Evolutionary conservation across 495 filamentous ascomycete genomes (phyloP).

Genomic region (Hypoxylon perforatum): DNA sequence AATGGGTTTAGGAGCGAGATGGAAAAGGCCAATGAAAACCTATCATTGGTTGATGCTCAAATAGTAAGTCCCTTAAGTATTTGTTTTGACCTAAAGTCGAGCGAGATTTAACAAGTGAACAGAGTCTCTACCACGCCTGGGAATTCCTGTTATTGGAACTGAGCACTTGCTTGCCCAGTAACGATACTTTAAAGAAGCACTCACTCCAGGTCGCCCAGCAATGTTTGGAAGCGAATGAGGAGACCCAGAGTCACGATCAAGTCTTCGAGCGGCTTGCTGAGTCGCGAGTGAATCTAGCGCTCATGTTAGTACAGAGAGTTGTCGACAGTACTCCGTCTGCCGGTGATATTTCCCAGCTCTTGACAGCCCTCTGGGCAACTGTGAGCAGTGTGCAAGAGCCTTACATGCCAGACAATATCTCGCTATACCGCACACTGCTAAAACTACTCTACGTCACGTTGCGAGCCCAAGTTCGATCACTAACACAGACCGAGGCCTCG

Average conservation of each 20-base stretch:
- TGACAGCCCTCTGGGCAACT: constrained; percentile 73
- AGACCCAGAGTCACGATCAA: constrained; percentile 71
- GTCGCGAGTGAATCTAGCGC: constrained; percentile 76
- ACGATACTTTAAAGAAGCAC: constrained; percentile 70
- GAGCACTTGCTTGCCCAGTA: constrained; percentile 70
- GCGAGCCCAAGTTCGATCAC: constrained; percentile 60
- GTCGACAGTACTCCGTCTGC: constrained; percentile 70
- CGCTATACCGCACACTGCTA: constrained; percentile 84
- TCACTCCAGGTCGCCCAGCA: constrained; percentile 74
- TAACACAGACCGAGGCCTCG: constrained; percentile 41
- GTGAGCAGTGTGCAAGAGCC: constrained; percentile 71
- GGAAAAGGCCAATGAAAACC: constrained; percentile 84
- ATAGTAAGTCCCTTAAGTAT: constrained; percentile 67
- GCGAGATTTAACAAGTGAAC: constrained; percentile 44
- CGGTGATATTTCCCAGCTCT: constrained; percentile 69
- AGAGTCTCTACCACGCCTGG: constrained; percentile 88
- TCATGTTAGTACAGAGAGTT: constrained; percentile 80
- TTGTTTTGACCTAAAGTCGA: neutral
- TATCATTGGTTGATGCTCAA: constrained; percentile 92
- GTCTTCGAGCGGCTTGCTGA: constrained; percentile 79
- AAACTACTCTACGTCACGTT: constrained; percentile 86
- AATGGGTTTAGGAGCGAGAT: constrained; percentile 85
- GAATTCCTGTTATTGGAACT: constrained; percentile 88
- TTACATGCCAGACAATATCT: constrained; percentile 70
- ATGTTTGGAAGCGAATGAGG: constrained; percentile 77